Percentiles rank a stretch among this genome's conserved stretches.
Conservation (phyloP, 78 protist species). For the Dictyostelium citrinum region DNA sequence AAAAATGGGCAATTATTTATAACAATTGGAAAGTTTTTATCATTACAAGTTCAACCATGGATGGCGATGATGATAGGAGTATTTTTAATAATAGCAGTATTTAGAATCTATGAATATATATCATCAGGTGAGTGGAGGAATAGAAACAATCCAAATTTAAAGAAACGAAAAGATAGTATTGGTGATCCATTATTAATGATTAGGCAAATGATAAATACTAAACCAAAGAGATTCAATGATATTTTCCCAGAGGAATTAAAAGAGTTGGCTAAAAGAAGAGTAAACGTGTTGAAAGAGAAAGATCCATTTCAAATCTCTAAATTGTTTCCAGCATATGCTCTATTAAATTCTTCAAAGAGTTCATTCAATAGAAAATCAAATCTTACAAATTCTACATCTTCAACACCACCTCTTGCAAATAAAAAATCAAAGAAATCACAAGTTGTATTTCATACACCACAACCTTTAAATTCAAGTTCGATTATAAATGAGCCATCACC, state of each 20-base stretch:
- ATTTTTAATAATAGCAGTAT: constrained; percentile 30
- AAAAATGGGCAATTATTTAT: constrained; percentile 13
- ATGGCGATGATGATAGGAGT: constrained; percentile 79
- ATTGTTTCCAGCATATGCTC: constrained; percentile 6
- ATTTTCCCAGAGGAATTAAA: constrained; percentile 63
- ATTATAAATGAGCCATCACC: constrained; percentile 45
- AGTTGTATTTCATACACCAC: constrained; percentile 44
- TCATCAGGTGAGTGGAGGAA: constrained; percentile 18
- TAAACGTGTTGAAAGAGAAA: constrained; percentile 34
- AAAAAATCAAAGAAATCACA: background rate
- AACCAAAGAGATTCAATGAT: constrained; percentile 57
- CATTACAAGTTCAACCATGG: constrained; percentile 59
- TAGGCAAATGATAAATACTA: constrained; percentile 72
- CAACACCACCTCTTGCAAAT: constrained; percentile 11
- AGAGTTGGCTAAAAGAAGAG: constrained; percentile 61
- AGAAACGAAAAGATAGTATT: constrained; percentile 48
- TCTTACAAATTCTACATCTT: constrained; percentile 6
- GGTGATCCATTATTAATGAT: constrained; percentile 43
- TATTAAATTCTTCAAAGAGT: background rate
- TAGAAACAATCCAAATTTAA: background rate
- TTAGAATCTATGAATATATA: constrained; percentile 48
- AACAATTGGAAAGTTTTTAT: background rate
- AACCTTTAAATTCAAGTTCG: background rate
- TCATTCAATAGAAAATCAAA: background rate
- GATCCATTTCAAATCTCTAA: constrained; percentile 53